Conservation (phyloP, 2,329 filamentous ascomycete genomes). For the Cladosporium sp. region DNA sequence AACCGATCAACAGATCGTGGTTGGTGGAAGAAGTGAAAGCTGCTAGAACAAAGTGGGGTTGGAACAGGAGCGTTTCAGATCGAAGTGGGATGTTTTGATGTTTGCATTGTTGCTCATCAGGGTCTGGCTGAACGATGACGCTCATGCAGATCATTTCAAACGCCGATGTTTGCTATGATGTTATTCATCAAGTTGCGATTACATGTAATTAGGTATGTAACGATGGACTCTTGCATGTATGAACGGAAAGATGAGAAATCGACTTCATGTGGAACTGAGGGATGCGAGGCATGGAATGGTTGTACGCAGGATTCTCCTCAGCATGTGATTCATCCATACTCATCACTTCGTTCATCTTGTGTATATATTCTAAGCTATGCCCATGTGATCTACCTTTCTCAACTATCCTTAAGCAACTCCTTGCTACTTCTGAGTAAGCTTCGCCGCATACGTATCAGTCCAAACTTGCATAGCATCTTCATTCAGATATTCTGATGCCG, state of each 20-base stretch:
- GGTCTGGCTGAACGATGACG: slow-evolving; percentile 1
- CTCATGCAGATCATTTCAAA: slow-evolving; percentile 7
- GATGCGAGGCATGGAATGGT: too few relatives aligned
- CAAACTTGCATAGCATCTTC: slow-evolving; percentile 23
- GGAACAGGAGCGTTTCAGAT: slow-evolving; percentile 5
- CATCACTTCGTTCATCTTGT: too few relatives aligned
- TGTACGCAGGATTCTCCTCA: too few relatives aligned
- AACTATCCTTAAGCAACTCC: slow-evolving; percentile 14
- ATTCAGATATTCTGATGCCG: slow-evolving; percentile 18
- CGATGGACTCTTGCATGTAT: too few relatives aligned
- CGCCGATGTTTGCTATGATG: slow-evolving; percentile 2
- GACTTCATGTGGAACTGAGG: too few relatives aligned
- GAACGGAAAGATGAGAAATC: too few relatives aligned
- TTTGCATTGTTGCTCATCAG: slow-evolving; percentile 5
- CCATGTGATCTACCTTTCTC: not conserved
- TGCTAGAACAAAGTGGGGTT: slow-evolving; percentile 5
- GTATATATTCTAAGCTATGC: too few relatives aligned
- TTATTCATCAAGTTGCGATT: too few relatives aligned
- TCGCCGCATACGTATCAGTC: slow-evolving; percentile 26
- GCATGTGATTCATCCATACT: too few relatives aligned
- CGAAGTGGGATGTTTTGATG: slow-evolving; percentile 11
- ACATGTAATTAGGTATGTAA: too few relatives aligned
- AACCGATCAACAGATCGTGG: not conserved
- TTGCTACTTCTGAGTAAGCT: not conserved
- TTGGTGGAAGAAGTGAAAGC: slow-evolving; percentile 10